Conservation (phyloP, 2,329 filamentous ascomycete genomes). For the Blumeriella jaapii region DNA sequence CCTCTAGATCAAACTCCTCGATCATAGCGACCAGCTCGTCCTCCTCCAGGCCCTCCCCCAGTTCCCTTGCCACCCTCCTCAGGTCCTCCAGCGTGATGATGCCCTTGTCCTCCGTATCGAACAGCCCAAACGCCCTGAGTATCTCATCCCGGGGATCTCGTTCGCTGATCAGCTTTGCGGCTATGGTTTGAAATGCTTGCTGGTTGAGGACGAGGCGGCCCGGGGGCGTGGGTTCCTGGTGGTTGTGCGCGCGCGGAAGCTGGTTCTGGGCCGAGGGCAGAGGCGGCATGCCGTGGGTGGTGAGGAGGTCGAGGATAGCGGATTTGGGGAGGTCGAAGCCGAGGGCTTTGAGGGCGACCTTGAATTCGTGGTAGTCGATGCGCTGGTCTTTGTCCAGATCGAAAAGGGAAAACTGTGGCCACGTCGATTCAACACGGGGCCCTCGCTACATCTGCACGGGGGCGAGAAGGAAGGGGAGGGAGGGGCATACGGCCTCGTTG, state of each 20-base stretch:
- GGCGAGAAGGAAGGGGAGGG: not conserved
- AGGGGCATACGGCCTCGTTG: conserved; percentile 67
- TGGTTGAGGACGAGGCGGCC: conserved; percentile 54
- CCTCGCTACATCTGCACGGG: not conserved
- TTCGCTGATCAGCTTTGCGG: conserved; percentile 67
- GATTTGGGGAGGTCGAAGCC: conserved; percentile 85
- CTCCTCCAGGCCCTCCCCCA: conserved; percentile 87
- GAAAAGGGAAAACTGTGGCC: conserved; percentile 73
- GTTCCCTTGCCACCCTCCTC: conserved; percentile 73
- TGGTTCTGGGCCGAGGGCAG: not conserved
- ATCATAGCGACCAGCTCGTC: conserved; percentile 94
- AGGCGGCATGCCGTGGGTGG: conserved; percentile 65
- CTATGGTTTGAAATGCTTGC: conserved; percentile 60
- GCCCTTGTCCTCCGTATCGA: conserved; percentile 87
- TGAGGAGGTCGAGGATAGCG: conserved; percentile 72
- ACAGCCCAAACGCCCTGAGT: conserved; percentile 79
- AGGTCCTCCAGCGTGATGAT: conserved; percentile 84
- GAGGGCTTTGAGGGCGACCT: conserved; percentile 88
- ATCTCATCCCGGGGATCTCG: conserved; percentile 89
- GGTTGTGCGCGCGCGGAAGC: conserved; percentile 30
- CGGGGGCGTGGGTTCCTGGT: conserved; percentile 38
- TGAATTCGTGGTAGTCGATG: conserved; percentile 97
- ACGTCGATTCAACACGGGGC: no score
- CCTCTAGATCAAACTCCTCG: conserved; percentile 92
- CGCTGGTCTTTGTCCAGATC: conserved; percentile 90